phyloP scores from a whole-genome alignment of 495 filamentous ascomycete species.

The Neurospora sublineolata region DNA sequence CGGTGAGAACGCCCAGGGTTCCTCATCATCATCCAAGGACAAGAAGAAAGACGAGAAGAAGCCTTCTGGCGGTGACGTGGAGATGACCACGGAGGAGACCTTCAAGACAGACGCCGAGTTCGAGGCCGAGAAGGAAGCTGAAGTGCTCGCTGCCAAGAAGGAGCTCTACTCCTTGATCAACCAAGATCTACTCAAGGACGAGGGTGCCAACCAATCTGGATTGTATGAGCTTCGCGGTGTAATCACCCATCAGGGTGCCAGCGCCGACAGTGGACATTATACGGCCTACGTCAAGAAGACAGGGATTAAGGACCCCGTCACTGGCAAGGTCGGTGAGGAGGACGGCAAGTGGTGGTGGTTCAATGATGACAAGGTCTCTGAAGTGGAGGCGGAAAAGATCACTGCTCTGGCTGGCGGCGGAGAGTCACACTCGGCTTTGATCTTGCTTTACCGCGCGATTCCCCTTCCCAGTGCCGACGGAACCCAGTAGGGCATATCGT shows the following conservation, averaged over 20 bases:
- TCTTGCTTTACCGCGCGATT: slow-evolving; percentile 84
- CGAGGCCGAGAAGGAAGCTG: slow-evolving; percentile 67
- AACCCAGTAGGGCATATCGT: slow-evolving; percentile 1
- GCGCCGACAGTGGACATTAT: slow-evolving; percentile 96
- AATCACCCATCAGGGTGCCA: slow-evolving; percentile 94
- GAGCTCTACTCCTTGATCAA: slow-evolving; percentile 67
- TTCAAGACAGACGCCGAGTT: slow-evolving; percentile 91
- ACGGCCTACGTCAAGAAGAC: slow-evolving; percentile 95
- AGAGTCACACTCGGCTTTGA: slow-evolving; percentile 91
- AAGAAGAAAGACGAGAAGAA: slow-evolving; percentile 30
- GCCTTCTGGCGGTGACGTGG: slow-evolving; percentile 43
- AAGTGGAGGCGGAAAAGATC: slow-evolving; percentile 86
- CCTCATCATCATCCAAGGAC: slow-evolving; percentile 13
- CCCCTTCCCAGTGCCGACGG: slow-evolving; percentile 42
- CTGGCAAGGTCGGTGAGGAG: slow-evolving; percentile 61
- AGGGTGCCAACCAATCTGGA: slow-evolving; percentile 79
- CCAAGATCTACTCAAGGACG: slow-evolving; percentile 58
- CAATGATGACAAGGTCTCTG: slow-evolving; percentile 94
- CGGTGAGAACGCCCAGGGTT: slow-evolving; percentile 7
- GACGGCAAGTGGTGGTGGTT: slow-evolving; percentile 99
- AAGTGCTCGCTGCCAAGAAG: slow-evolving; percentile 67
- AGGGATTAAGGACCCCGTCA: slow-evolving; percentile 48
- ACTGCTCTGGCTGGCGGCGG: slow-evolving; percentile 82
- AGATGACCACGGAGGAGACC: slow-evolving; percentile 48
- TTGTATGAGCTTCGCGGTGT: slow-evolving; percentile 90